Conservation (phyloP, 1,284 basidiomycete species). For the Puccinia sorghi region DNA sequence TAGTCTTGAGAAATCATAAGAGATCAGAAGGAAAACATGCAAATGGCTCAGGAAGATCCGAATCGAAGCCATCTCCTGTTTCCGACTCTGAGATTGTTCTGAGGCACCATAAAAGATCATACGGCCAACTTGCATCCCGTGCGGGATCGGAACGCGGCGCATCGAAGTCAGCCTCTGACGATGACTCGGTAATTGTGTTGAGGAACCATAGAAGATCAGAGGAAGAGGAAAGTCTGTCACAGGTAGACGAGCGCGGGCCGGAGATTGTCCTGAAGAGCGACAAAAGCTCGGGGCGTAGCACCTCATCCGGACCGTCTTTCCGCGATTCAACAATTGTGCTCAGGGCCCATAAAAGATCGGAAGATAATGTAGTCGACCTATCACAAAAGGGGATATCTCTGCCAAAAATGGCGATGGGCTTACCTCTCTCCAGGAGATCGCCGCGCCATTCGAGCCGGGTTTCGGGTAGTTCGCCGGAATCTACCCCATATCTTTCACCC, state of each 20-base stretch:
- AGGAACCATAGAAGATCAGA: conserved; percentile 10
- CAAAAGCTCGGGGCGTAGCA: background rate
- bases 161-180: background rate
- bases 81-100: background rate
- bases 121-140: background rate
- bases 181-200: conserved; percentile 1
- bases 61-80: background rate
- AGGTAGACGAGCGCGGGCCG: background rate
- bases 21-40: background rate
- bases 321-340: conserved; percentile 5
- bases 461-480: no score
- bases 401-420: background rate
- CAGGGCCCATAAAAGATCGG: background rate
- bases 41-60: background rate
- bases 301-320: background rate
- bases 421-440: background rate
- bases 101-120: conserved; percentile 3
- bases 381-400: background rate
- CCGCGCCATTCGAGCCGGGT: background rate
- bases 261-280: background rate
- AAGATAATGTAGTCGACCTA: background rate
- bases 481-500: no score
- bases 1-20: background rate
- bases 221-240: background rate
- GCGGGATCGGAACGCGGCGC: background rate